Evolutionary conservation across 1,284 basidiomycete species (phyloP).

Genomic region (Waitea zeae): DNA sequence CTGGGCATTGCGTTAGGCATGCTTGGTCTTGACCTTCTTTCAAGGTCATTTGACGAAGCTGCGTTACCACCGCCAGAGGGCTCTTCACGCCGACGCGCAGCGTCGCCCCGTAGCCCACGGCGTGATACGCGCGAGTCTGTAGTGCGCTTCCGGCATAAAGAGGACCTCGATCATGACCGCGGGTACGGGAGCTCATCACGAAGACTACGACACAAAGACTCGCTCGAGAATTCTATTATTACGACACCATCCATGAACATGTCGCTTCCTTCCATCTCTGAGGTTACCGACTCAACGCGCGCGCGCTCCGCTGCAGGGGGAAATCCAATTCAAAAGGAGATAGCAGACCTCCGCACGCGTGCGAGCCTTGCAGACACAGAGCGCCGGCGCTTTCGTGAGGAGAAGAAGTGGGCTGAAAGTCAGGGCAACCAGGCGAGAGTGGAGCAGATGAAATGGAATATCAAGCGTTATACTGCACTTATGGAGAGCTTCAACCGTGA

Average conservation of each 20-base stretch:
- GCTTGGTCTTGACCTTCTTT: constrained; percentile 45
- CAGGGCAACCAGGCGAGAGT: constrained; percentile 58
- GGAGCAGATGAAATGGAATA: constrained; percentile 63
- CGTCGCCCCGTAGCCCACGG: not conserved
- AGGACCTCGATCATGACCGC: constrained; percentile 9
- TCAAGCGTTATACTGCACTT: constrained; percentile 56
- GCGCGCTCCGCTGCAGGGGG: constrained; percentile 38
- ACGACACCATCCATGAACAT: constrained; percentile 18
- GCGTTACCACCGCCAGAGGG: constrained; percentile 2
- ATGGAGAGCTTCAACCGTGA: constrained; percentile 67
- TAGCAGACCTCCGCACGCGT: constrained; percentile 50
- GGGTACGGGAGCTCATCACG: not conserved
- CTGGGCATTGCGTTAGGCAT: constrained; percentile 47
- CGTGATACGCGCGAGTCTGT: constrained; percentile 2
- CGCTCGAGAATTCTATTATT: not conserved
- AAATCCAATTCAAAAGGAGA: constrained; percentile 51
- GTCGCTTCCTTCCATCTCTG: constrained; percentile 42
- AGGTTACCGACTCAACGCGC: constrained; percentile 12
- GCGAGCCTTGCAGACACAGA: constrained; percentile 69
- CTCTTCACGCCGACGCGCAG: not conserved
- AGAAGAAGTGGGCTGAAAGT: constrained; percentile 66
- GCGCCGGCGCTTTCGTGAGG: constrained; percentile 63
- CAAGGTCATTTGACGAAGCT: constrained; percentile 35
- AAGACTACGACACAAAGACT: constrained; percentile 9
- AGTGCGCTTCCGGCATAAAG: constrained; percentile 7